phyloP scores from a whole-genome alignment of 2,329 filamentous ascomycete species.

The Alternaria burnsii region DNA sequence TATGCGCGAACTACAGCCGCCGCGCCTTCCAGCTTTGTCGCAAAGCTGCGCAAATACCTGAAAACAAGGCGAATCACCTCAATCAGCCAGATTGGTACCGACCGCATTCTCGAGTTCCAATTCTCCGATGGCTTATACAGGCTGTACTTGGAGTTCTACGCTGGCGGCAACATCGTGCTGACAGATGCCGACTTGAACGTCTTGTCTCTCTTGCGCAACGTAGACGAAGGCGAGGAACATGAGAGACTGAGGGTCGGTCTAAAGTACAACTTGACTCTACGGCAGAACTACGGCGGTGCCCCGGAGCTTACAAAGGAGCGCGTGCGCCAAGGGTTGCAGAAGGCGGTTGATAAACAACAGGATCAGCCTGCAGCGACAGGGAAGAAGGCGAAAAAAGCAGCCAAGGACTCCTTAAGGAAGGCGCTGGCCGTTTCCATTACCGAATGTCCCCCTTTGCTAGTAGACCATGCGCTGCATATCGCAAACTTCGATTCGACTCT shows the following conservation, averaged over 20 bases:
- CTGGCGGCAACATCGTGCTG: constrained; percentile 91
- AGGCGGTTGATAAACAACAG: constrained; percentile 68
- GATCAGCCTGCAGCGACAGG: constrained; percentile 57
- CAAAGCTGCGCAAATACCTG: constrained; percentile 83
- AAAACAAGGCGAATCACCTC: constrained; percentile 85
- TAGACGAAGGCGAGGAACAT: constrained; percentile 82
- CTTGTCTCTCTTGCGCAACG: constrained; percentile 79
- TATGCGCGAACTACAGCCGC: constrained; percentile 88
- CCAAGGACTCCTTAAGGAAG: constrained; percentile 78
- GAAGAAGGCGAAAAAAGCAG: constrained; percentile 77
- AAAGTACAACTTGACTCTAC: constrained; percentile 79
- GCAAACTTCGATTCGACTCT: constrained; percentile 73
- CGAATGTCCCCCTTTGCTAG: constrained; percentile 84
- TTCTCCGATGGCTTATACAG: constrained; percentile 92
- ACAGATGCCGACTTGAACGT: constrained; percentile 87
- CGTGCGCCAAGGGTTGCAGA: constrained; percentile 73
- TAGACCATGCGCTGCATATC: constrained; percentile 83
- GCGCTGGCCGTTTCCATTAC: constrained; percentile 84
- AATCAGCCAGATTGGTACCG: constrained; percentile 87
- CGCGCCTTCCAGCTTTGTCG: constrained; percentile 84
- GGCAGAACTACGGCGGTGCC: constrained; percentile 82
- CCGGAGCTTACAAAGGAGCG: constrained; percentile 78
- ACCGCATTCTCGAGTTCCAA: constrained; percentile 88
- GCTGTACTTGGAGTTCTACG: constrained; percentile 94
- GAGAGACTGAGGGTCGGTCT: constrained; percentile 81